phyloP scores from a whole-genome alignment of 176 grass and related monocot genomes.

The Carex cristatella region DNA sequence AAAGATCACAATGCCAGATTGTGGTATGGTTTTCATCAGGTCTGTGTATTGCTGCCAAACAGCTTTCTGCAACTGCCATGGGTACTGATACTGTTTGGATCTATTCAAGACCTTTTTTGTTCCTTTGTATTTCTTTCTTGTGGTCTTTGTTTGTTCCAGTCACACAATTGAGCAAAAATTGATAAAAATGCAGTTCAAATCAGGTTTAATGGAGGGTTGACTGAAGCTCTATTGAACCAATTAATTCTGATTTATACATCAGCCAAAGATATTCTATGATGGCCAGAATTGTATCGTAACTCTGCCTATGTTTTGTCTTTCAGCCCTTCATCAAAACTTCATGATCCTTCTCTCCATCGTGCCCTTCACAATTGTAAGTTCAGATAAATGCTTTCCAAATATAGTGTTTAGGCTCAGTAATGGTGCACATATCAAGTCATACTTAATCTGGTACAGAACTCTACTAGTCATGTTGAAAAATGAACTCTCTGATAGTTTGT shows the following conservation, averaged over 20 bases:
- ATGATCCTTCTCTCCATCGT: conserved; percentile 92
- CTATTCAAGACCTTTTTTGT: not conserved
- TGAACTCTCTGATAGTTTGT: conserved; percentile 21
- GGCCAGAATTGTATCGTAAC: not conserved
- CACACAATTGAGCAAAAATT: not conserved
- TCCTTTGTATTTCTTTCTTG: not conserved
- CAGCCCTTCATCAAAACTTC: conserved; percentile 93
- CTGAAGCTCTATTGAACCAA: not conserved
- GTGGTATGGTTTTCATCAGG: not conserved
- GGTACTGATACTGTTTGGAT: not conserved
- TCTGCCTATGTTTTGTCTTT: conserved; percentile 27
- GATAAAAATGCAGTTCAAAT: not conserved
- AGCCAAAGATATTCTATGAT: not conserved
- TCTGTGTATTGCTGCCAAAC: not conserved
- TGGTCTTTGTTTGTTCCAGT: not conserved
- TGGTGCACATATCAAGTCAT: not conserved
- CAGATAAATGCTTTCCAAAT: conserved; percentile 3
- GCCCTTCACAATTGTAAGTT: conserved; percentile 87
- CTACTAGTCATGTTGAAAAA: not conserved
- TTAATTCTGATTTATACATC: not conserved
- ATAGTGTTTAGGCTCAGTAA: not conserved
- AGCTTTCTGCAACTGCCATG: not conserved
- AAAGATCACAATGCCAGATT: conserved; percentile 7
- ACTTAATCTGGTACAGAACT: not conserved
- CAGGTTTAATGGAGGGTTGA: not conserved